Evolutionary conservation across 495 filamentous ascomycete genomes (phyloP).

Genomic region (Podospora anserina): DNA sequence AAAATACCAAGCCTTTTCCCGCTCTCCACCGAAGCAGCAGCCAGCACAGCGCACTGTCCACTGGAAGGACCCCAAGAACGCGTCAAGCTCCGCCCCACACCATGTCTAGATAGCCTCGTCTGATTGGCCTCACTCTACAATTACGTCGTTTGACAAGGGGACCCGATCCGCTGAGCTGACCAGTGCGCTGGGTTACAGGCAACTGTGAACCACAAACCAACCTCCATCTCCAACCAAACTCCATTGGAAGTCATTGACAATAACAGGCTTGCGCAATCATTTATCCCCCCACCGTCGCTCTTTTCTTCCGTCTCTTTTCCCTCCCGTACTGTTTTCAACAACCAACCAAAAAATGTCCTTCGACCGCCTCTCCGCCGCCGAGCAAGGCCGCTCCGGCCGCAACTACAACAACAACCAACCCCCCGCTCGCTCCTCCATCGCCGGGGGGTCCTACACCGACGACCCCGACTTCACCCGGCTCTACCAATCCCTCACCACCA

Average conservation of each 20-base stretch:
- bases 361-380: conserved; percentile 76
- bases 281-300: neutral
- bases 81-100: neutral
- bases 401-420: conserved; percentile 3
- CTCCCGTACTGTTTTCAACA: neutral
- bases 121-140: neutral
- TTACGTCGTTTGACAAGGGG: conserved; percentile 4
- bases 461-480: conserved; percentile 88
- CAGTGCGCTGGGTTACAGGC: neutral
- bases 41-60: neutral
- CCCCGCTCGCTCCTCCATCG: neutral
- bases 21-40: neutral
- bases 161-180: neutral
- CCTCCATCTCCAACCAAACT: neutral
- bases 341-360: conserved; percentile 68
- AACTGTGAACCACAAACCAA: conserved; percentile 1
- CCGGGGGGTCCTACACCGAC: conserved; percentile 69
- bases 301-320: neutral
- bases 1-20: conserved; percentile 2
- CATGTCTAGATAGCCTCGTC: neutral
- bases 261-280: neutral
- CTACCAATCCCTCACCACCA: conserved; percentile 74
- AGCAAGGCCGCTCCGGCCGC: conserved; percentile 54
- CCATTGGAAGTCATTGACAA: neutral
- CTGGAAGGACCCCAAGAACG: neutral